A percentile compares a stretch with the other conserved stretches of the same genome.
Conservation (phyloP, 2,329 filamentous ascomycete species). For the Colletotrichum sp. region DNA sequence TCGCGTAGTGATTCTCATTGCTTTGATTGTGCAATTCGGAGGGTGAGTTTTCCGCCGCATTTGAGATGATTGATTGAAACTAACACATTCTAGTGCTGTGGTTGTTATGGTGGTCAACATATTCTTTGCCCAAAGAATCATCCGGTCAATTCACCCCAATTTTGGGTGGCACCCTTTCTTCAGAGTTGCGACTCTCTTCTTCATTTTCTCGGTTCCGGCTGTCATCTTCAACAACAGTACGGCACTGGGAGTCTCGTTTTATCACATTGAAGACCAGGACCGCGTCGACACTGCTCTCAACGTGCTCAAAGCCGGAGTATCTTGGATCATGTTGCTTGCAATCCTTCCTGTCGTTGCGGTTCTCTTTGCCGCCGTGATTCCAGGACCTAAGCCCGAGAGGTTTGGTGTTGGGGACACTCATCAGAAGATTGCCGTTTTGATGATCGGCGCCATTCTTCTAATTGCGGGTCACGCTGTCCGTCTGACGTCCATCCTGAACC, state of each 20-base stretch:
- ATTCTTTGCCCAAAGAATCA: constrained; percentile 41
- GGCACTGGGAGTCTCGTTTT: constrained; percentile 31
- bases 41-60: constrained; percentile 25
- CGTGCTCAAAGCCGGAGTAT: constrained; percentile 24
- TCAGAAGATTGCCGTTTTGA: constrained; percentile 32
- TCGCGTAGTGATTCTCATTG: constrained; percentile 34
- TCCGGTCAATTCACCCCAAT: constrained; percentile 39
- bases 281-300: constrained; percentile 17
- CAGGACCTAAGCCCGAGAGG: constrained; percentile 31
- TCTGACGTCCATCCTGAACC: constrained; percentile 27
- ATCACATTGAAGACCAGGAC: constrained; percentile 20
- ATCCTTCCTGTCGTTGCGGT: constrained; percentile 25
- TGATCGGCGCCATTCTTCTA: constrained; percentile 23
- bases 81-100: constrained; percentile 39
- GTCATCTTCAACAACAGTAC: constrained; percentile 37
- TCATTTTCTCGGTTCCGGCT: constrained; percentile 30
- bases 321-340: constrained; percentile 28
- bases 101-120: constrained; percentile 41
- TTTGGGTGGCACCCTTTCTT: constrained; percentile 39
- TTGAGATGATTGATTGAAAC: constrained; percentile 22
- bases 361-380: constrained; percentile 27
- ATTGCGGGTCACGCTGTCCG: constrained; percentile 25
- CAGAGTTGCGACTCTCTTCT: constrained; percentile 25
- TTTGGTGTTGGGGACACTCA: constrained; percentile 36
- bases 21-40: constrained; percentile 40